Conservation (phyloP, 768 basidiomycete genomes). For the Leucosporidium scottii region DNA sequence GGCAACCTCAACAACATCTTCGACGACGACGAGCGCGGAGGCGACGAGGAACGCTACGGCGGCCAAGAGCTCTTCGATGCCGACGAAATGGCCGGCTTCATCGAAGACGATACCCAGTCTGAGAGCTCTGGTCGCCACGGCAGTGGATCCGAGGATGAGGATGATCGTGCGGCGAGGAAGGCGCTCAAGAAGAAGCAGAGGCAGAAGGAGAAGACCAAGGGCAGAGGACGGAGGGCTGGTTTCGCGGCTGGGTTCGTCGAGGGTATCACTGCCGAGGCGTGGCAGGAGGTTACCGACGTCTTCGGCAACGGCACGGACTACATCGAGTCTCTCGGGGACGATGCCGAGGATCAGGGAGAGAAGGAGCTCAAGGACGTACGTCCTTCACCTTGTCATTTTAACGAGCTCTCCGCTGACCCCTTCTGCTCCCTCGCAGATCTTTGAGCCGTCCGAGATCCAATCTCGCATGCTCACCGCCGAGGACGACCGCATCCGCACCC, state of each 20-base stretch:
- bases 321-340: conserved; percentile 76
- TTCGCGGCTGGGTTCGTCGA: conserved; percentile 23
- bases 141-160: conserved; percentile 61
- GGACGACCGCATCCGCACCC: conserved; percentile 81
- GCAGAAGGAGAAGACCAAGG: conserved; percentile 56
- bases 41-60: conserved; percentile 50
- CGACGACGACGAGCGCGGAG: conserved; percentile 64
- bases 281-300: conserved; percentile 91
- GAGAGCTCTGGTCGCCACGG: conserved; percentile 60
- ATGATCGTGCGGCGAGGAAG: conserved; percentile 59
- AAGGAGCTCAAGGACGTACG: conserved; percentile 79
- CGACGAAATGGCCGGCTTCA: conserved; percentile 69
- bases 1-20: conserved; percentile 58
- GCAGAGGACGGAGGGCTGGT: conserved; percentile 49
- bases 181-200: conserved; percentile 50
- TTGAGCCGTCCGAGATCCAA: conserved; percentile 93
- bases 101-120: conserved; percentile 50
- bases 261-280: conserved; percentile 48
- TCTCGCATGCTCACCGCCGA: conserved; percentile 82
- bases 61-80: conserved; percentile 67
- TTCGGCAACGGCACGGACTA: conserved; percentile 96
- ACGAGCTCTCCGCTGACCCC: no score
- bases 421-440: conserved; percentile 57
- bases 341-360: conserved; percentile 62
- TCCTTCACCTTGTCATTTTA: no score